phyloP scores from a whole-genome alignment of 148 eudicot genomes.

The Rheum nobile region DNA sequence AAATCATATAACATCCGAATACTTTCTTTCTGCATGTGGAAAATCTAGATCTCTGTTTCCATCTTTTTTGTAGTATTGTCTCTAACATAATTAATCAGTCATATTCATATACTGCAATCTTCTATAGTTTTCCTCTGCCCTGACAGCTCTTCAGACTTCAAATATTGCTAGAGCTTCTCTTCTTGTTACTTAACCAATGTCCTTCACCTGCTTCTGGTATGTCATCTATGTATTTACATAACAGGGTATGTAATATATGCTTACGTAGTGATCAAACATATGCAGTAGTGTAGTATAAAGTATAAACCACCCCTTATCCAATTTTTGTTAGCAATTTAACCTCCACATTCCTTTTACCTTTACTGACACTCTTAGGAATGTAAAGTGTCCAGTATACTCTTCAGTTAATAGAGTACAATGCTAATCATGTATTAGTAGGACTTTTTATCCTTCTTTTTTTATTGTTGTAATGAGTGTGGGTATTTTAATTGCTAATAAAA shows the following conservation, averaged over 20 bases:
- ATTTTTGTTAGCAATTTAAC: not conserved
- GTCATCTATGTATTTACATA: conserved; percentile 84
- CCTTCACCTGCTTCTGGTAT: too few species aligned
- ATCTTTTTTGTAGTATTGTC: too few species aligned
- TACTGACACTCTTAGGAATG: not conserved
- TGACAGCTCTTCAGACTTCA: too few species aligned
- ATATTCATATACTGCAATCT: too few species aligned
- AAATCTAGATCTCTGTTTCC: too few species aligned
- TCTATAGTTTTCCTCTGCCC: too few species aligned
- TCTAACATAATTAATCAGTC: too few species aligned
- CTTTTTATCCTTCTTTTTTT: too few species aligned
- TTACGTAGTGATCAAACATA: not conserved
- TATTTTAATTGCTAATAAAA: not conserved
- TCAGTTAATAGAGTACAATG: not conserved
- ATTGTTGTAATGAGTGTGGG: not conserved
- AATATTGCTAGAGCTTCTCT: too few species aligned
- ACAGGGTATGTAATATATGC: conserved; percentile 45
- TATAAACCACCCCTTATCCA: not conserved
- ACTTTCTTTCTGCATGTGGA: too few species aligned
- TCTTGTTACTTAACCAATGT: too few species aligned
- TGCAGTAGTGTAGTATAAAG: not conserved
- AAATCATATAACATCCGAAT: too few species aligned
- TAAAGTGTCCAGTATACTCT: not conserved
- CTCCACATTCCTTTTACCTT: not conserved
- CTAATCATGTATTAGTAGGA: not conserved